A percentile compares a stretch with the other conserved stretches of the same genome.
Conservation (phyloP, 2,329 filamentous ascomycete genomes). For the Diaporthe helianthi region DNA sequence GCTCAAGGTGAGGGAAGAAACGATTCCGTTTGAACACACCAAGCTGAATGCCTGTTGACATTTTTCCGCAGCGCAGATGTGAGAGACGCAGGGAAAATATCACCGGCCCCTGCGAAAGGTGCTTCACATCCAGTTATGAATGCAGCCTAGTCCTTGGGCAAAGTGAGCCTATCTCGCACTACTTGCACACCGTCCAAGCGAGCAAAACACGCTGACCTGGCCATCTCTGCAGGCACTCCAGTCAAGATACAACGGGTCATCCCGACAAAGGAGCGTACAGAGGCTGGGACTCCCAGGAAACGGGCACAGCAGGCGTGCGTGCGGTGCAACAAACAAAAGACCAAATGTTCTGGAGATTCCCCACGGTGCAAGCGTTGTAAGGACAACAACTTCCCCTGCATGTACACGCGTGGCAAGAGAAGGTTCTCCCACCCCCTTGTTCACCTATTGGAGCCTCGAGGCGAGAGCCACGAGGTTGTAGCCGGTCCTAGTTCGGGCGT, state of each 20-base stretch:
- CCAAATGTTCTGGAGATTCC: slow-evolving; percentile 51
- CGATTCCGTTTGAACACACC: background rate
- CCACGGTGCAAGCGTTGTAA: slow-evolving; percentile 50
- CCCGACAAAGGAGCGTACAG: slow-evolving; percentile 50
- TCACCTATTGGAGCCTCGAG: slow-evolving; percentile 12
- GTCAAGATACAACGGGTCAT: slow-evolving; percentile 47
- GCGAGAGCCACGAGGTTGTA: slow-evolving; percentile 7
- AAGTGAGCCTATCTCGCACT: slow-evolving; percentile 26
- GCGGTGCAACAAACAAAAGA: slow-evolving; percentile 52
- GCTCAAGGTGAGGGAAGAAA: slow-evolving; percentile 30
- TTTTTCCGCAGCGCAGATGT: slow-evolving; percentile 49
- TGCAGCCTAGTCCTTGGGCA: slow-evolving; percentile 44
- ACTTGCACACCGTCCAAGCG: background rate
- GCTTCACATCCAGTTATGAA: slow-evolving; percentile 45
- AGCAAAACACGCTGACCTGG: background rate
- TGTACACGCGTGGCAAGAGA: slow-evolving; percentile 49
- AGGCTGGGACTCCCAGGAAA: slow-evolving; percentile 51
- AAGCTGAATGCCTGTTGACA: background rate
- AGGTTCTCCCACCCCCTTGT: slow-evolving; percentile 46
- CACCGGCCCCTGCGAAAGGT: slow-evolving; percentile 48
- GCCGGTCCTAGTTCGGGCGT: background rate
- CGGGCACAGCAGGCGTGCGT: slow-evolving; percentile 52
- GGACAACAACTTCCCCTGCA: slow-evolving; percentile 45
- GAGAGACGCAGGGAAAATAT: slow-evolving; percentile 41
- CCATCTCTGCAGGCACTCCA: slow-evolving; percentile 37